A percentile compares a stretch with the other conserved stretches of the same genome.
These are phyloP conservation scores for Alloteropsis angusta DNA, from an alignment of 202 grass and related monocot species.

Conservation along the genomic window DNA sequence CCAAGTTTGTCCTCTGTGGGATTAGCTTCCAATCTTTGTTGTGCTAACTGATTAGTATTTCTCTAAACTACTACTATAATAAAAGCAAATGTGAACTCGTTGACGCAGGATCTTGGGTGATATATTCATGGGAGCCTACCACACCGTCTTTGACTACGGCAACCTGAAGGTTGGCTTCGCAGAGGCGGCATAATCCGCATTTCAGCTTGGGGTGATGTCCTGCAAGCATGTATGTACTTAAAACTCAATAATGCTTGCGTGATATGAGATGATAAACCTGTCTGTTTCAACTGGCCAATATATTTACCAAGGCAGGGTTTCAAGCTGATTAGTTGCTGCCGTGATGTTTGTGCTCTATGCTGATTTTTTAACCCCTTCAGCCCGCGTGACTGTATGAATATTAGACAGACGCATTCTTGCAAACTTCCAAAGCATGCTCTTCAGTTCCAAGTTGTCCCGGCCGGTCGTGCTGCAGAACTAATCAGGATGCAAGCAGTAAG, in stretches of 20 bases:
- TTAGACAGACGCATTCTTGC: neutral
- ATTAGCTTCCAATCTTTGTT: neutral
- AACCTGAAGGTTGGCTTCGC: constrained; percentile 75
- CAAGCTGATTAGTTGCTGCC: neutral
- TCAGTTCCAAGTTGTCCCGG: neutral
- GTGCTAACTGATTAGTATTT: neutral
- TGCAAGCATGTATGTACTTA: constrained; percentile 2
- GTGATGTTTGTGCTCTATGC: neutral
- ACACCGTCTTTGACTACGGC: constrained; percentile 92
- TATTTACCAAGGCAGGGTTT: neutral
- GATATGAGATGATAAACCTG: constrained; percentile 7
- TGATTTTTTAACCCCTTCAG: neutral
- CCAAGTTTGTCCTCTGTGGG: neutral
- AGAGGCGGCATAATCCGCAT: constrained; percentile 43
- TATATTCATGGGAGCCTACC: constrained; percentile 90
- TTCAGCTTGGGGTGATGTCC: neutral
- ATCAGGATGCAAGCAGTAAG: neutral
- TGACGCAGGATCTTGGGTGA: constrained; percentile 71
- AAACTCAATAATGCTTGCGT: constrained; percentile 23
- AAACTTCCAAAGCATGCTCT: neutral
- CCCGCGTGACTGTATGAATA: neutral
- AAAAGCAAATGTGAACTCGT: neutral
- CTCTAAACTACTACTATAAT: neutral
- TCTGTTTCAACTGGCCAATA: neutral
- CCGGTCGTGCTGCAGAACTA: neutral